These are phyloP conservation scores for Leishmania guyanensis DNA, from an alignment of 208 protist genomes.

Conservation along the genomic window DNA sequence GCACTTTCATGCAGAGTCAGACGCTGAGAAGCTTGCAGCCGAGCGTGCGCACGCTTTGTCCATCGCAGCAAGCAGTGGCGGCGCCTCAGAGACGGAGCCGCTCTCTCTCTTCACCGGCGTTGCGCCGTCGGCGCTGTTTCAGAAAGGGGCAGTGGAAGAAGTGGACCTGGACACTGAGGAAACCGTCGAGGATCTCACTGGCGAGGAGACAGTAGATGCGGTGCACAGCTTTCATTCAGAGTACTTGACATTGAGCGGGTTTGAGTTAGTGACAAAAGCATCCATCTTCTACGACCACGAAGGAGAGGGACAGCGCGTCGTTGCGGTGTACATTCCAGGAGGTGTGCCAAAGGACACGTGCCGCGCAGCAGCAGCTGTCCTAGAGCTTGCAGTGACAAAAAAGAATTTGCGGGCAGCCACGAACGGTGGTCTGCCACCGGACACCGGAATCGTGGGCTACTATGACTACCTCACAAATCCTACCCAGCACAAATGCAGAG, in stretches of 20 bases:
- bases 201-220: conserved; percentile 69
- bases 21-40: conserved; percentile 14
- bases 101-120: neutral
- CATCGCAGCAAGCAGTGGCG: neutral
- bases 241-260: conserved; percentile 66
- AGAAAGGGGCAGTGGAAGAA: conserved; percentile 19
- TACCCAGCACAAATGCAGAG: conserved; percentile 77
- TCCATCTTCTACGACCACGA: conserved; percentile 57
- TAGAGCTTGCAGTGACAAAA: conserved; percentile 73
- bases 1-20: conserved; percentile 16
- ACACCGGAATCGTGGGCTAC: conserved; percentile 89
- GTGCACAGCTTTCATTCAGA: conserved; percentile 30
- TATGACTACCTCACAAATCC: conserved; percentile 93
- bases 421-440: conserved; percentile 84
- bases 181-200: conserved; percentile 49
- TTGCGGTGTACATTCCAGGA: conserved; percentile 67
- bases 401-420: conserved; percentile 73
- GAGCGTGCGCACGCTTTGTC: neutral
- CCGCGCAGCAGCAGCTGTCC: conserved; percentile 39
- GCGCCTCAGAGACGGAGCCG: neutral
- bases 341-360: conserved; percentile 59
- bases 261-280: conserved; percentile 62
- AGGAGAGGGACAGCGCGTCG: conserved; percentile 49
- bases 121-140: conserved; percentile 10
- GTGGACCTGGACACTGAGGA: conserved; percentile 12